Evolutionary conservation across 2,329 filamentous ascomycete genomes (phyloP).

Genomic region (Rhexocercosporidium sp.): DNA sequence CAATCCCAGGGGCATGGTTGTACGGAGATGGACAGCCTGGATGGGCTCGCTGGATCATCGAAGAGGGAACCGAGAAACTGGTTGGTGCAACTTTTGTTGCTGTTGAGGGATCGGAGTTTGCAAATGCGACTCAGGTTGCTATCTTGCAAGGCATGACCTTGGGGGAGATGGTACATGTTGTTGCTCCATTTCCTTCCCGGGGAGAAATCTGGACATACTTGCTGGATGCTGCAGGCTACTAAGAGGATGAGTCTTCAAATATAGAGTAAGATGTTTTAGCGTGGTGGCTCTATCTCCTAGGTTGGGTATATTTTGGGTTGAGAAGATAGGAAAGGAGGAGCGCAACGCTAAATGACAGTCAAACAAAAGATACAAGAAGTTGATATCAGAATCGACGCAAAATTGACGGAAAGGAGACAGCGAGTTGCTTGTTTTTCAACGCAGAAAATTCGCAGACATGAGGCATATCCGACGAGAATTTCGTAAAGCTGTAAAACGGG

Average conservation of each 20-base stretch:
- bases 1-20: slow-evolving; percentile 18
- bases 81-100: slow-evolving; percentile 23
- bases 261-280: not conserved
- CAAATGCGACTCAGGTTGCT: slow-evolving; percentile 19
- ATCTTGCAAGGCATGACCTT: slow-evolving; percentile 20
- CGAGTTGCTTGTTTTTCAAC: not conserved
- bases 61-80: slow-evolving; percentile 16
- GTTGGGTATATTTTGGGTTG: not conserved
- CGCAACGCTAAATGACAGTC: no score
- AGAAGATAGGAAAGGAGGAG: not conserved
- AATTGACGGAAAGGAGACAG: no score
- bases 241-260: not conserved
- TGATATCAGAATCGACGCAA: not conserved
- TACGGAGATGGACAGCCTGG: slow-evolving; percentile 20
- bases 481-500: not conserved
- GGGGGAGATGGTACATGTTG: slow-evolving; percentile 17
- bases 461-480: not conserved
- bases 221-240: slow-evolving; percentile 20
- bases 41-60: slow-evolving; percentile 25
- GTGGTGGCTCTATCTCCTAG: not conserved
- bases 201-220: slow-evolving; percentile 18
- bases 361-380: not conserved
- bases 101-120: slow-evolving; percentile 17
- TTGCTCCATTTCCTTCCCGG: slow-evolving; percentile 23
- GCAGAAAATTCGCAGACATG: not conserved